A percentile compares a stretch with the other conserved stretches of the same genome.
These are phyloP conservation scores for Colletotrichum nymphaeae DNA, from an alignment of 2,329 filamentous ascomycete genomes.

Conservation along the genomic window DNA sequence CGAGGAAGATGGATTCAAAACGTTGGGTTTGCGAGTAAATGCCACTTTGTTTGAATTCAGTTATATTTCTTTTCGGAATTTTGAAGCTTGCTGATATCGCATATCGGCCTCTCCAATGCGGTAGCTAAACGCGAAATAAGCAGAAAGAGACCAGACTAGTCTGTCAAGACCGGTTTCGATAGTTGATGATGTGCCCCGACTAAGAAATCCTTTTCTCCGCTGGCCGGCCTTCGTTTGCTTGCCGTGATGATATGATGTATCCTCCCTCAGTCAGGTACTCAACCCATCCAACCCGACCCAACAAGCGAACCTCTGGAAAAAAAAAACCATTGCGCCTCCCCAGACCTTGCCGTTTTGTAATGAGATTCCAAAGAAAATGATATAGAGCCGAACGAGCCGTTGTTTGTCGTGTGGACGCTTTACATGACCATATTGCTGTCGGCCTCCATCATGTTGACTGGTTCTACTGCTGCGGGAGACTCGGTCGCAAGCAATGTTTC, in stretches of 20 bases:
- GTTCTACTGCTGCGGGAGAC: conserved; percentile 50
- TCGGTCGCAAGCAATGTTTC: conserved; percentile 61
- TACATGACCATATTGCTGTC: conserved; percentile 52
- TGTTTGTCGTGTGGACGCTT: conserved; percentile 17
- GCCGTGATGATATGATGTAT: background rate
- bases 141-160: background rate
- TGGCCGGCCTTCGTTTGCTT: background rate
- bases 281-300: conserved; percentile 13
- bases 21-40: background rate
- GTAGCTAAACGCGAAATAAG: background rate
- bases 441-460: conserved; percentile 5
- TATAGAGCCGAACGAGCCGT: background rate
- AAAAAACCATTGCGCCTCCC: conserved; percentile 10
- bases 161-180: background rate
- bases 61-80: background rate
- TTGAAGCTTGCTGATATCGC: background rate
- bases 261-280: background rate
- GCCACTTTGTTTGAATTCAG: background rate
- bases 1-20: background rate
- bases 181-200: background rate
- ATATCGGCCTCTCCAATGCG: background rate
- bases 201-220: background rate
- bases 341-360: conserved; percentile 14
- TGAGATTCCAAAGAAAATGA: background rate
- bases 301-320: conserved; percentile 12